Conservation (phyloP, 192 early-diverging fungal species). For the Coemansia aciculifera region DNA sequence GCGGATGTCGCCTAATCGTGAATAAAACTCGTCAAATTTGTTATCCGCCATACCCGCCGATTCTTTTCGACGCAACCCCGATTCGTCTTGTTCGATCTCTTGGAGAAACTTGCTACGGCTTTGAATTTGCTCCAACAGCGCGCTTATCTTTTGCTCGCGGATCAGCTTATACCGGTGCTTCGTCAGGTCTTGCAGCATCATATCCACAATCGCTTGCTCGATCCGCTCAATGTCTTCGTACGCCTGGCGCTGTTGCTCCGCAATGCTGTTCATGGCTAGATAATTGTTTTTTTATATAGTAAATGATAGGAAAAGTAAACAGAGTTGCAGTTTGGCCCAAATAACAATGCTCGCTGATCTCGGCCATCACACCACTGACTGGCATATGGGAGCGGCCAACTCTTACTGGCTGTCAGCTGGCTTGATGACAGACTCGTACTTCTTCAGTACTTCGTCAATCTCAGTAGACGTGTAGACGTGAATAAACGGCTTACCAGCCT, state of each 20-base stretch:
- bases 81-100: slow-evolving; percentile 69
- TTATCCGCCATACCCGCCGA: slow-evolving; percentile 67
- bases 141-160: slow-evolving; percentile 77
- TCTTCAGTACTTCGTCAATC: slow-evolving; percentile 43
- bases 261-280: slow-evolving; percentile 58
- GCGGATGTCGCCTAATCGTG: slow-evolving; percentile 77
- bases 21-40: slow-evolving; percentile 85
- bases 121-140: slow-evolving; percentile 71
- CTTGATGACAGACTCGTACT: slow-evolving; percentile 46
- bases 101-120: slow-evolving; percentile 61
- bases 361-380: background rate
- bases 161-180: slow-evolving; percentile 80
- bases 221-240: slow-evolving; percentile 92
- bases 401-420: slow-evolving; percentile 28
- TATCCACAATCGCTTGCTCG: slow-evolving; percentile 83
- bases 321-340: background rate
- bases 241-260: slow-evolving; percentile 72
- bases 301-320: background rate
- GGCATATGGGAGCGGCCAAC: background rate
- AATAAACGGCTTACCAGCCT: slow-evolving; percentile 36
- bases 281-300: background rate
- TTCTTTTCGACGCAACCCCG: slow-evolving; percentile 70
- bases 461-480: slow-evolving; percentile 41
- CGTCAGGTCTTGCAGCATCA: slow-evolving; percentile 74
- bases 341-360: background rate